Conservation (phyloP, 2,329 filamentous ascomycete genomes). For the Lachnellula willkommii region DNA sequence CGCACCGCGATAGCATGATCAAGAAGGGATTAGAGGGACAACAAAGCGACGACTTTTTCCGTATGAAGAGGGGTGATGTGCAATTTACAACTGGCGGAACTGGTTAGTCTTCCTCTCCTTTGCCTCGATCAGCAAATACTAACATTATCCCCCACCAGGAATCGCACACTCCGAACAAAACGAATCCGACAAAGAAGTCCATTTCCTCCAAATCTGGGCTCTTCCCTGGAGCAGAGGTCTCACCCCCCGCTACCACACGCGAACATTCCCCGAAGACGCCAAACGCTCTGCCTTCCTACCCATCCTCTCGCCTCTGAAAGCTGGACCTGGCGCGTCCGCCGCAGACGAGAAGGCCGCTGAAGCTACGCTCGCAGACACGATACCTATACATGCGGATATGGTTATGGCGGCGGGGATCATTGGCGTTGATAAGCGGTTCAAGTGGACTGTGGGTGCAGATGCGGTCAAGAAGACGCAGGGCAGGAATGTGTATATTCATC, state of each 20-base stretch:
- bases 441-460: conserved; percentile 63
- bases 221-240: conserved; percentile 70
- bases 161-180: conserved; percentile 81
- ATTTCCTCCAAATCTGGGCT: conserved; percentile 88
- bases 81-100: conserved; percentile 88
- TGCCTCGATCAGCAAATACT: conserved; percentile 8
- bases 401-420: conserved; percentile 77
- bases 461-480: conserved; percentile 48
- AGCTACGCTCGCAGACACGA: conserved; percentile 58
- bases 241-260: conserved; percentile 70
- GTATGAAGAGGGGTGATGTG: conserved; percentile 73
- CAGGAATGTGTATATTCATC: conserved; percentile 72
- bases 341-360: conserved; percentile 60
- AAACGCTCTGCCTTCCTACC: conserved; percentile 67
- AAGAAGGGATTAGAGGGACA: conserved; percentile 58
- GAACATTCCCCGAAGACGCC: conserved; percentile 63
- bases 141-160: conserved; percentile 34
- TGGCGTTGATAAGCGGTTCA: conserved; percentile 57
- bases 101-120: conserved; percentile 37
- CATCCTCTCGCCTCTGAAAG: conserved; percentile 71
- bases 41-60: conserved; percentile 56
- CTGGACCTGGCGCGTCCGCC: conserved; percentile 54
- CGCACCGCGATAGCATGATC: conserved; percentile 82
- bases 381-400: conserved; percentile 79
- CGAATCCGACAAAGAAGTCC: conserved; percentile 64